A percentile compares a stretch with the other conserved stretches of the same genome.
phyloP scores from a whole-genome alignment of 257 asterid genomes.

The Solanum peruvianum region DNA sequence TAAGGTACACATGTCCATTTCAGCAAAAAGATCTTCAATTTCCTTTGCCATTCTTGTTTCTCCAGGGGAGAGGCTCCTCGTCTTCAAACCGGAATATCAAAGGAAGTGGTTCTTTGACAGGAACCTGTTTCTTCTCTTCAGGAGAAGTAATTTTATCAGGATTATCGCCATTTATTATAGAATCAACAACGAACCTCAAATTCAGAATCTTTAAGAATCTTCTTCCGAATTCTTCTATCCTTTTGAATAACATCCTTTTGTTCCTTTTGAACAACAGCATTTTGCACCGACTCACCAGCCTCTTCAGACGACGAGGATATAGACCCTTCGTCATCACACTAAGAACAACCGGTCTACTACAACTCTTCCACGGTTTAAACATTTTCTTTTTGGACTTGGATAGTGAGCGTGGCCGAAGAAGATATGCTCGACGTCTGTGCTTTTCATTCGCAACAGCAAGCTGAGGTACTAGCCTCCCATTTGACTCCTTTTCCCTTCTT shows the following conservation, averaged over 20 bases:
- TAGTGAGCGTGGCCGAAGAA: constrained; percentile 4
- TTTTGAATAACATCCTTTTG: background rate
- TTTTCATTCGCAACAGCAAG: background rate
- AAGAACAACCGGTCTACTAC: background rate
- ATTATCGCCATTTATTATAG: constrained; percentile 14
- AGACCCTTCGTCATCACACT: background rate
- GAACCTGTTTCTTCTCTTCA: constrained; percentile 1
- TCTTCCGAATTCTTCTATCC: background rate
- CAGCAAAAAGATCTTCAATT: constrained; percentile 32
- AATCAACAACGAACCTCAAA: constrained; percentile 14
- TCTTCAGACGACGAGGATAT: background rate
- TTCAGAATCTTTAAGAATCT: background rate
- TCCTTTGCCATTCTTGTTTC: constrained; percentile 40
- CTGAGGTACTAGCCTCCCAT: background rate
- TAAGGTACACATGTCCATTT: constrained; percentile 28
- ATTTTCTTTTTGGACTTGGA: background rate
- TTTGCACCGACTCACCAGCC: background rate
- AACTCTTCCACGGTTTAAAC: background rate
- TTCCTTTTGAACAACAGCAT: background rate
- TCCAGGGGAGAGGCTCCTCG: constrained; percentile 16
- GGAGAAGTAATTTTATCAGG: constrained; percentile 2
- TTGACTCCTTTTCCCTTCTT: background rate
- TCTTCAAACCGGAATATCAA: constrained; percentile 51
- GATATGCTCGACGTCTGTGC: background rate
- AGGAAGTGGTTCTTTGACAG: constrained; percentile 13